Evolutionary conservation across 768 basidiomycete genomes (phyloP).

Genomic region (Tremella yokohamensis): DNA sequence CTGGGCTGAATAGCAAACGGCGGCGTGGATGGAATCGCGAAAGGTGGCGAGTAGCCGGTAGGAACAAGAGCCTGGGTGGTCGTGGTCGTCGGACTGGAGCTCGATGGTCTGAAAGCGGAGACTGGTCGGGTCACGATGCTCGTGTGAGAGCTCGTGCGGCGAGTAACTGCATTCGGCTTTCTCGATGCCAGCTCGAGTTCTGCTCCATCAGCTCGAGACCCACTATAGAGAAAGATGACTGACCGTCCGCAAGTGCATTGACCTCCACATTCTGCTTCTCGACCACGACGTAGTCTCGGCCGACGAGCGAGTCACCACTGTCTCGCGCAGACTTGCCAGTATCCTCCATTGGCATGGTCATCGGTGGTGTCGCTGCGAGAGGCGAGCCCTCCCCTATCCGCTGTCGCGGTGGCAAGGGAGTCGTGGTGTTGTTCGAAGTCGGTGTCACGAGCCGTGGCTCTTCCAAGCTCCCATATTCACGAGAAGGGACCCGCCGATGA

Average conservation of each 20-base stretch:
- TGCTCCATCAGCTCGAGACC: conserved; percentile 15
- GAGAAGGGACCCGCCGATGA: conserved; percentile 2
- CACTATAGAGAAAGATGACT: conserved; percentile 32
- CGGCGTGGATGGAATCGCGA: conserved; percentile 49
- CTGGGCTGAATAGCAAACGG: conserved; percentile 47
- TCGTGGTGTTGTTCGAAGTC: background rate
- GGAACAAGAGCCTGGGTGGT: conserved; percentile 17
- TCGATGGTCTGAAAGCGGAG: conserved; percentile 43
- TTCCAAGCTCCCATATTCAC: conserved; percentile 54
- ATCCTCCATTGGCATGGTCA: conserved; percentile 25
- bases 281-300: conserved; percentile 82
- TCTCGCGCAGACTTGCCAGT: conserved; percentile 34
- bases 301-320: conserved; percentile 36
- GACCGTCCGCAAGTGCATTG: conserved; percentile 85
- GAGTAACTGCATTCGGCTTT: conserved; percentile 45
- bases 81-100: conserved; percentile 9
- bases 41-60: conserved; percentile 49
- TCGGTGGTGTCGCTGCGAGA: conserved; percentile 38
- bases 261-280: conserved; percentile 90
- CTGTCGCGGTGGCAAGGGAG: conserved; percentile 5
- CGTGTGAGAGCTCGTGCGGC: conserved; percentile 48
- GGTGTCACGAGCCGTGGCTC: conserved; percentile 59
- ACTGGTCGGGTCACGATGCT: conserved; percentile 43
- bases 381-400: conserved; percentile 36
- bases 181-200: conserved; percentile 53